Conservation (phyloP, 768 basidiomycete species). For the Lactarius vividus region DNA sequence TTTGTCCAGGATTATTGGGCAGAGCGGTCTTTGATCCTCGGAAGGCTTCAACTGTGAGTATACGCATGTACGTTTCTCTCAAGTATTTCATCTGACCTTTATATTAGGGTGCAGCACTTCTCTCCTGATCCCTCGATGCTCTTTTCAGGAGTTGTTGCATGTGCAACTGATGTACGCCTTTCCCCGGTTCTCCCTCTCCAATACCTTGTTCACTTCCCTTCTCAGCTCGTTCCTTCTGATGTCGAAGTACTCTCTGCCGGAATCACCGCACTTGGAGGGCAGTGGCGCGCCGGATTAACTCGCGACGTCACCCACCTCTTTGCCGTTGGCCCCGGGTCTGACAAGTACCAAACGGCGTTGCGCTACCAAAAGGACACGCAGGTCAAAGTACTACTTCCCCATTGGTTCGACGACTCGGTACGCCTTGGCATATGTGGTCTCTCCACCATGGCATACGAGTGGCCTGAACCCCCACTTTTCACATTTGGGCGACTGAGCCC, state of each 20-base stretch:
- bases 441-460: conserved; percentile 57
- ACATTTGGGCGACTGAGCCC: conserved; percentile 32
- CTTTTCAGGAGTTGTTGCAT: conserved; percentile 81
- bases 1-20: conserved; percentile 23
- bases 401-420: conserved; percentile 87
- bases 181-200: neutral
- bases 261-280: conserved; percentile 74
- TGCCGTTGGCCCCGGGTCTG: conserved; percentile 47
- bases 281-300: conserved; percentile 74
- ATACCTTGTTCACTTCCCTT: neutral
- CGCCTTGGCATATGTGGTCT: conserved; percentile 48
- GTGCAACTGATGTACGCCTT: conserved; percentile 59
- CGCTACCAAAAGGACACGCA: conserved; percentile 56
- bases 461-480: conserved; percentile 67
- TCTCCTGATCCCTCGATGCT: conserved; percentile 75
- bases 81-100: neutral
- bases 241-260: conserved; percentile 70
- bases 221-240: conserved; percentile 59
- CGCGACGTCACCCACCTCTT: conserved; percentile 88
- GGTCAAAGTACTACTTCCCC: conserved; percentile 75
- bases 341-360: conserved; percentile 47
- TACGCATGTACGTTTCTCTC: neutral
- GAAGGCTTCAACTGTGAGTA: conserved; percentile 24
- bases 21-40: conserved; percentile 25
- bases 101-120: conserved; percentile 44